phyloP scores from a whole-genome alignment of 2,329 filamentous ascomycete genomes.

The Penicillium palitans region DNA sequence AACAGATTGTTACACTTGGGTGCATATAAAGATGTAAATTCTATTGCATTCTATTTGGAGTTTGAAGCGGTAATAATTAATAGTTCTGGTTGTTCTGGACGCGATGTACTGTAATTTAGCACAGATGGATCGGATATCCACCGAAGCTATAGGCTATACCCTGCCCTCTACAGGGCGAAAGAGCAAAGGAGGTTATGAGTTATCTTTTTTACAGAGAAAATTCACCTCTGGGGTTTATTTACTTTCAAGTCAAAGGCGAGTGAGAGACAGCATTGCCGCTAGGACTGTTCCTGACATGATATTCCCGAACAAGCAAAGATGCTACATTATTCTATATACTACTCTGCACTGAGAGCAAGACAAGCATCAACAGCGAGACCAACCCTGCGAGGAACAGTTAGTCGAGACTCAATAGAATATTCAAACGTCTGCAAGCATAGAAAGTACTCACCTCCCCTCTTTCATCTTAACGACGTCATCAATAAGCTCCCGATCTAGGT shows the following conservation, averaged over 20 bases:
- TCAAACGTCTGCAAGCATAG: neutral
- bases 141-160: neutral
- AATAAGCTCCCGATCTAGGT: slow-evolving; percentile 89
- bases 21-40: neutral
- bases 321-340: slow-evolving; percentile 22
- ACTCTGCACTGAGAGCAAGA: slow-evolving; percentile 63
- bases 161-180: neutral
- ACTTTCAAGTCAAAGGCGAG: neutral
- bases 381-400: slow-evolving; percentile 56
- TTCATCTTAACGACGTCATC: slow-evolving; percentile 96
- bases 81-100: neutral
- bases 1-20: neutral
- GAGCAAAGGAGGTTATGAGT: neutral
- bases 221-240: neutral
- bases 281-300: neutral
- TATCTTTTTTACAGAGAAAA: neutral
- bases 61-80: neutral
- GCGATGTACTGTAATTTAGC: neutral
- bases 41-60: neutral
- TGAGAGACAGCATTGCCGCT: neutral
- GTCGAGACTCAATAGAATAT: neutral
- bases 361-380: slow-evolving; percentile 84
- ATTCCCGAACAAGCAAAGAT: slow-evolving; percentile 4
- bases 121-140: neutral
- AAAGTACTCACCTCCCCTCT: slow-evolving; percentile 73